A percentile compares a stretch with the other conserved stretches of the same genome.
phyloP scores from a whole-genome alignment of 495 filamentous ascomycete species.

The Rusavskia elegans region DNA sequence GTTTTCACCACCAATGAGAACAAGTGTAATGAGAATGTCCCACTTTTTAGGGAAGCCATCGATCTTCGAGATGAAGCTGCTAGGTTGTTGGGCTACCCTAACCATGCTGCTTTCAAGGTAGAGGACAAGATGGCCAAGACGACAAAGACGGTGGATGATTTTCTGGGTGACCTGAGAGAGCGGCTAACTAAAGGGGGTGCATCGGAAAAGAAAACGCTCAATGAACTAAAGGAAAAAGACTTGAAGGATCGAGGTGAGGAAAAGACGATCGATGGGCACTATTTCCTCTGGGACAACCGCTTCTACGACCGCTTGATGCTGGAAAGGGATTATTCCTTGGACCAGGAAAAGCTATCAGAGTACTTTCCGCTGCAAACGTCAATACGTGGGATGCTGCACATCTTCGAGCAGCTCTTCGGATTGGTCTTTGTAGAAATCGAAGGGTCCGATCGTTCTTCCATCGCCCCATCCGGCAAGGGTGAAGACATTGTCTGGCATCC shows the following conservation, averaged over 20 bases:
- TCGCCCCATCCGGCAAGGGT: slow-evolving; percentile 42
- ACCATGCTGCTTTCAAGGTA: slow-evolving; percentile 81
- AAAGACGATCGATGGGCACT: slow-evolving; percentile 50
- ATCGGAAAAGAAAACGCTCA: slow-evolving; percentile 57
- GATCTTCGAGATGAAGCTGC: slow-evolving; percentile 85
- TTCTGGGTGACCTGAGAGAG: slow-evolving; percentile 63
- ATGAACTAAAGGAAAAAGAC: slow-evolving; percentile 69
- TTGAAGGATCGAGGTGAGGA: slow-evolving; percentile 35
- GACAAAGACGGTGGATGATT: slow-evolving; percentile 67
- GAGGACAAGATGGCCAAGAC: slow-evolving; percentile 98
- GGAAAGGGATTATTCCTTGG: slow-evolving; percentile 76
- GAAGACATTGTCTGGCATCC: slow-evolving; percentile 56
- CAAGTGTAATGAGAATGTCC: slow-evolving; percentile 74
- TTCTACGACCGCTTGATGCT: slow-evolving; percentile 88
- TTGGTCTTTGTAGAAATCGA: slow-evolving; percentile 75
- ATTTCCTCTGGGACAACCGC: slow-evolving; percentile 82
- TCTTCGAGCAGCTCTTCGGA: slow-evolving; percentile 89
- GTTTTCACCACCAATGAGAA: slow-evolving; percentile 53
- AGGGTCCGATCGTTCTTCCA: slow-evolving; percentile 37
- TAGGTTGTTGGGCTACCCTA: slow-evolving; percentile 75
- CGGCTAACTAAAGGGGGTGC: slow-evolving; percentile 61
- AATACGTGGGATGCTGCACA: slow-evolving; percentile 78
- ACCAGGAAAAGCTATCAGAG: slow-evolving; percentile 79
- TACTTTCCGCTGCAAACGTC: slow-evolving; percentile 84
- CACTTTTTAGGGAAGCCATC: slow-evolving; percentile 75